Conservation (phyloP, 495 filamentous ascomycete species). For the Daldinia grandis region DNA sequence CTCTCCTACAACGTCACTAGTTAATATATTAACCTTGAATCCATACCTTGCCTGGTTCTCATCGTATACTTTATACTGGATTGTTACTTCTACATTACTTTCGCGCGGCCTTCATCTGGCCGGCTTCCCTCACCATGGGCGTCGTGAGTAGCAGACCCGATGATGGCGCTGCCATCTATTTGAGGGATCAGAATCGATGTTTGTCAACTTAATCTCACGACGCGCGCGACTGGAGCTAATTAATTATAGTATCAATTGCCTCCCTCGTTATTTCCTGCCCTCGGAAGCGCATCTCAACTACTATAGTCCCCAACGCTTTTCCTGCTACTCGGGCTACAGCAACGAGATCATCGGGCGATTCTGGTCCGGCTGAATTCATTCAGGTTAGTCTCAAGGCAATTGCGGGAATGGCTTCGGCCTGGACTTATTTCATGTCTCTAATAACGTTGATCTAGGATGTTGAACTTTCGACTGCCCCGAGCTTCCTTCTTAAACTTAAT, state of each 20-base stretch:
- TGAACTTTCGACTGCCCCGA: conserved; percentile 70
- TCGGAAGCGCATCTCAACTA: conserved; percentile 74
- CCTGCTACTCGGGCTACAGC: conserved; percentile 83
- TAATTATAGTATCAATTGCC: conserved; percentile 78
- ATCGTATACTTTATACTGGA: conserved; percentile 16
- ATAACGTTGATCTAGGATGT: conserved; percentile 69
- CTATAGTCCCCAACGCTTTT: conserved; percentile 86
- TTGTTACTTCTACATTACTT: conserved; percentile 25
- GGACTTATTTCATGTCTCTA: conserved; percentile 19
- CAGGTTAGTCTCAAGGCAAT: conserved; percentile 68
- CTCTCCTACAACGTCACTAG: conserved; percentile 42
- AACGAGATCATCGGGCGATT: conserved; percentile 77
- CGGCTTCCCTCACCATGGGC: conserved; percentile 70
- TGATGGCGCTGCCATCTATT: conserved; percentile 80
- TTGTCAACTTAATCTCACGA: conserved; percentile 44
- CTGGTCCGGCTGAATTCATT: conserved; percentile 83
- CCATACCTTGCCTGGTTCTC: conserved; percentile 20
- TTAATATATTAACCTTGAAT: conserved; percentile 36
- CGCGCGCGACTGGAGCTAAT: conserved; percentile 39
- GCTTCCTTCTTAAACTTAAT: conserved; percentile 83
- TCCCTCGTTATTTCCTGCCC: conserved; percentile 81
- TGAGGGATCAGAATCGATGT: conserved; percentile 93
- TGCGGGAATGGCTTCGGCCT: conserved; percentile 5
- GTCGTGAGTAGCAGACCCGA: conserved; percentile 91
- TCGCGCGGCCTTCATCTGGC: conserved; percentile 39